Percentiles rank a stretch among this genome's conserved stretches.
These are phyloP conservation scores for Phaeoacremonium minimum DNA, from an alignment of 2,329 filamentous ascomycete genomes.

Conservation along the genomic window DNA sequence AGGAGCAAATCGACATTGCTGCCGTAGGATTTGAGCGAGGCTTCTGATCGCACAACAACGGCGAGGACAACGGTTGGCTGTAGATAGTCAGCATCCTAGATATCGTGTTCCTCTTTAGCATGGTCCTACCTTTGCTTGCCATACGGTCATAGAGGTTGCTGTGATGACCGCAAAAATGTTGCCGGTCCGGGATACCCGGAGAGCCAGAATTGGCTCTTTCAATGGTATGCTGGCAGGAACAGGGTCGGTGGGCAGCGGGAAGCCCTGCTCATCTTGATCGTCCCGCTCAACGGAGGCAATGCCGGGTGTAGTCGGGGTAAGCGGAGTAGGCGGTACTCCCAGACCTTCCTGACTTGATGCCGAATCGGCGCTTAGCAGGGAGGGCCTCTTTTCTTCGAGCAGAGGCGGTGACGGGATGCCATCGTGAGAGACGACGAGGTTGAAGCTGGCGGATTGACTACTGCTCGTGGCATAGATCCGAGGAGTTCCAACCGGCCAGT, in stretches of 20 bases:
- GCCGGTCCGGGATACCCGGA: constrained; percentile 74
- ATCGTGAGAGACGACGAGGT: constrained; percentile 54
- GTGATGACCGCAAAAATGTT: constrained; percentile 87
- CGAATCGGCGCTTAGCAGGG: constrained; percentile 15
- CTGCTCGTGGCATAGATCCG: constrained; percentile 77
- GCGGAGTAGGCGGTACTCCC: constrained; percentile 38
- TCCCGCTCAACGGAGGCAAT: constrained; percentile 57
- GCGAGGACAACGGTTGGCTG: constrained; percentile 88
- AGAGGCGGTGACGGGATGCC: constrained; percentile 35
- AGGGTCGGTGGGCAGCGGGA: constrained; percentile 12
- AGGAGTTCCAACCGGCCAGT: constrained; percentile 85
- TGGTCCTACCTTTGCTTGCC: constrained; percentile 80
- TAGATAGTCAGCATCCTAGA: neutral
- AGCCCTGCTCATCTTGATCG: constrained; percentile 16
- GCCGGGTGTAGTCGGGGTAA: constrained; percentile 52
- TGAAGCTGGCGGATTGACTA: constrained; percentile 48
- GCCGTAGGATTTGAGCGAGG: constrained; percentile 79
- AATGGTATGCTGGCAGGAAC: constrained; percentile 31
- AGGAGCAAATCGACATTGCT: constrained; percentile 80
- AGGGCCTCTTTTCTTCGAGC: constrained; percentile 17
- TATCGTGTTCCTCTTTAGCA: neutral
- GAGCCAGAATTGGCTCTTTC: constrained; percentile 65
- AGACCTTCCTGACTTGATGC: constrained; percentile 25
- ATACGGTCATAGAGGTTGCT: constrained; percentile 79
- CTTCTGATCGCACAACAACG: constrained; percentile 74